phyloP scores from a whole-genome alignment of 305 asterid species.

The Fraxinus baroniana region DNA sequence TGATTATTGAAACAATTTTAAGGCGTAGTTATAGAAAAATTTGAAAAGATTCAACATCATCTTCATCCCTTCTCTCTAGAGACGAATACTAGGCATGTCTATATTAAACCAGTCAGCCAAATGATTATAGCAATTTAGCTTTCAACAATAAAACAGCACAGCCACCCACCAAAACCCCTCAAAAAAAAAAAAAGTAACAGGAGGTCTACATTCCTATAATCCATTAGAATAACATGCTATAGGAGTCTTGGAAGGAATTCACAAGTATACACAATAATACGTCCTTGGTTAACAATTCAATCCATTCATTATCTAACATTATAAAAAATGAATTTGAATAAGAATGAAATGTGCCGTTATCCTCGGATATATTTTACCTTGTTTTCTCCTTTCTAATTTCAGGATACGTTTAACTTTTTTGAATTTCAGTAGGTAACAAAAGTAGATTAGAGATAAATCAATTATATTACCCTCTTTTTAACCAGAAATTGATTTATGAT shows the following conservation, averaged over 20 bases:
- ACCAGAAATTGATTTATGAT: neutral
- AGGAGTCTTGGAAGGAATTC: neutral
- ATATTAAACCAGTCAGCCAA: neutral
- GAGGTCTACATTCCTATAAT: neutral
- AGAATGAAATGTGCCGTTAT: neutral
- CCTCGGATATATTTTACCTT: neutral
- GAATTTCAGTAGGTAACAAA: neutral
- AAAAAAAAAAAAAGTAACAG: neutral
- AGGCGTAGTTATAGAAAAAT: neutral
- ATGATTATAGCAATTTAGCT: neutral
- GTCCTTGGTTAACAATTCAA: neutral
- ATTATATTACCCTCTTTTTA: neutral
- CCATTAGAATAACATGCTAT: neutral
- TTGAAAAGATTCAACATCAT: neutral
- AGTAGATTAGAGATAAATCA: neutral
- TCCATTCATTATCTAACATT: neutral
- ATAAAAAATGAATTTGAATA: neutral
- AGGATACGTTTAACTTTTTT: neutral
- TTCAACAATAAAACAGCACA: neutral
- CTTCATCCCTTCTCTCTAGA: neutral
- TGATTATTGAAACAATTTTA: constrained; percentile 26
- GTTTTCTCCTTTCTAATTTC: neutral
- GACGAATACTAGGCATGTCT: neutral
- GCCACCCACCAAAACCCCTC: neutral
- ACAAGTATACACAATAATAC: neutral